Base-by-base conservation (phyloP, 176 grass and related monocot species). In the Musa acuminata region DNA sequence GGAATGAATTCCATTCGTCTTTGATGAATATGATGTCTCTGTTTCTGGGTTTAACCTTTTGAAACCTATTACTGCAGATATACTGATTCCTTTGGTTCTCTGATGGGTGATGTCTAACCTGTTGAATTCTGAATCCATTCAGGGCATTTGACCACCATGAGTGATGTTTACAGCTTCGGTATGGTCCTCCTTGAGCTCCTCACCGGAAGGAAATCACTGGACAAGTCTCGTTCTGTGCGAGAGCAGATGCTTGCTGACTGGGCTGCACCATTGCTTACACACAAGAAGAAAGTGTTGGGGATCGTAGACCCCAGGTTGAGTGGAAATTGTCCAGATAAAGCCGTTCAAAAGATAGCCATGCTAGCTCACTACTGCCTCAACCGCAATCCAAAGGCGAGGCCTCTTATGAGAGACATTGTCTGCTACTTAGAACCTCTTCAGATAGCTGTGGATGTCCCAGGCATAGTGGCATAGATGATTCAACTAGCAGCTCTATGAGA, bases 121-220 rank as follows among this genome's bases (percentile, higher is more conserved):
- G 26, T 27, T 27, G 26, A 27, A 27, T 27, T 27, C 26, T 27
- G 26, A 27, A 27, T 54, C 26, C 23, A 27, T 54, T 13, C 51
- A 84, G 82, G 82, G 23, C 82, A 84, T 79, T 64, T 84, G 58
- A 84, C 82, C 57, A 70, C 82, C 23, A 84, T 79, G 82, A 84
- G 24, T 24, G 24, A 24, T 24, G 24, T 24, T 24, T 24, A 24
- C 24, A 24, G 24, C 24, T 24, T 24, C 24, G 24, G 82, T 22
- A 76, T 84, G 1, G 82, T 84, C 60, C 19, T 84, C 20, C 60
- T 84, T n/a, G 82, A 84, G 73, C 60, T 84, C 8, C 82, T 84
- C 17, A 79, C 82, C 1, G 82, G 76, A 35, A 69, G 82, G 11
- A 84, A 79, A 84, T 84, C 82, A 19, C 53, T 79, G 13, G 82